Evolutionary conservation across 345 rosid species (phyloP), one percentile per base, ranked within the genome.

Genomic region (Trapa bicornis): DNA sequence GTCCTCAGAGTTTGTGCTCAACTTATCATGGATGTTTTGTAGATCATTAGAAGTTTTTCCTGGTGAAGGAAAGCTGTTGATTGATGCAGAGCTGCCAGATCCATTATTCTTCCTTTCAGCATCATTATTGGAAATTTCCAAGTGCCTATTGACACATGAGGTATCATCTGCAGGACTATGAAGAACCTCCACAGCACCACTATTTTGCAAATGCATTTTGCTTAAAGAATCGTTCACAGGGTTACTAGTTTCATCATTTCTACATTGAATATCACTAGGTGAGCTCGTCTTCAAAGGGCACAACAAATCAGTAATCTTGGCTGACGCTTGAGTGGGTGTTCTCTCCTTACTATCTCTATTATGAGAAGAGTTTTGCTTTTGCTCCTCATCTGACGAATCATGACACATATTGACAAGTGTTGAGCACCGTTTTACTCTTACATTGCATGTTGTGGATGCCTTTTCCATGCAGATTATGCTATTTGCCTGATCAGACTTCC

Each of bases 21-120:
- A 29, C 36, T 57, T 57, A 33, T 33, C 11, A 3, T 29, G 62
- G 62, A 32, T 33, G 4, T 29, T 57, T 57, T 57, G 37, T 11
- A 1, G 37, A 57, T 57, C 62, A 32, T 11, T 33, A 58, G 35
- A 11, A 58, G 52, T 17, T 65, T 43, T 53, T 16, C 37, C 70
- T 16, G 35, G 35, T 39, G 56, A n/a, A 37, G 47, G 62, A 54
- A 54, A 10, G 35, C 38, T 53, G 37, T 67, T 22, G 43, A 54
- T 61, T 53, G 70, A 67, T 22, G 60, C 42, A 15, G 70, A 52
- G 47, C 47, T n/a, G 41, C 47, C 56, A 4, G 47, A 67, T 36
- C 47, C 70, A 67, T 53, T 54, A 67, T 67, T 29, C 35, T 53
- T 54, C 35, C 70, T 67, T n/a, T 54, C 62, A 53, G 33, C 47